These are phyloP conservation scores for Saccharum hybrid DNA, from an alignment of 202 grass and related monocot genomes.

Conservation along the genomic window DNA sequence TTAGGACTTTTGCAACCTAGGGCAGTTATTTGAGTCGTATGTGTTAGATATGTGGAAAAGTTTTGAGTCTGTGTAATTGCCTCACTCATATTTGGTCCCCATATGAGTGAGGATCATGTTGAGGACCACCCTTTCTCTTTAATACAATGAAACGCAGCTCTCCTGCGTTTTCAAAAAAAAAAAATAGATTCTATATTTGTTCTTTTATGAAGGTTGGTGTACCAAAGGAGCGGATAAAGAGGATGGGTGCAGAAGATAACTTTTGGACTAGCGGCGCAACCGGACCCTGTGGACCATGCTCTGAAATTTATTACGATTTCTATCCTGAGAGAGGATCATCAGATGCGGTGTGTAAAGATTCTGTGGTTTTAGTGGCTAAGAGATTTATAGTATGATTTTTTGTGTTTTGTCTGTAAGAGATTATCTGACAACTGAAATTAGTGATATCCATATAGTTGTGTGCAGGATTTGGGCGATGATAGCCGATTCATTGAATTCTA, in stretches of 20 bases:
- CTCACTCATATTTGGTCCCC: no score
- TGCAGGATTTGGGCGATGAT: constrained; percentile 95
- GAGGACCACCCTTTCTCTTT: no score
- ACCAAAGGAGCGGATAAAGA: constrained; percentile 87
- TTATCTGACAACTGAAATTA: constrained; percentile 53
- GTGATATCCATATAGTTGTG: constrained; percentile 79
- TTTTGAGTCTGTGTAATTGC: no score
- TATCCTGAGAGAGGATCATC: constrained; percentile 77
- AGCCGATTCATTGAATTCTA: constrained; percentile 98
- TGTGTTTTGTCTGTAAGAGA: constrained; percentile 9
- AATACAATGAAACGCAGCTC: no score
- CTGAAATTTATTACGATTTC: constrained; percentile 99
- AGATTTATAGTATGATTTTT: constrained; percentile 28
- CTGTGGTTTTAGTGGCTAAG: constrained; percentile 26
- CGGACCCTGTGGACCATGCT: constrained; percentile 95
- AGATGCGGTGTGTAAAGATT: constrained; percentile 70
- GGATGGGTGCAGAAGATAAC: constrained; percentile 94
- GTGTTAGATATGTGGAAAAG: no score
- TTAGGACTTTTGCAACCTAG: no score
- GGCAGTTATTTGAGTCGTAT: no score
- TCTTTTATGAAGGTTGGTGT: constrained; percentile 78
- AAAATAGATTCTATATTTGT: constrained; percentile 31
- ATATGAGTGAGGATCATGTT: no score
- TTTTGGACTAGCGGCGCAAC: constrained; percentile 96
- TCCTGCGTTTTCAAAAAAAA: no score